Conservation (phyloP, 2,329 filamentous ascomycete genomes). For the Claviceps sp. region DNA sequence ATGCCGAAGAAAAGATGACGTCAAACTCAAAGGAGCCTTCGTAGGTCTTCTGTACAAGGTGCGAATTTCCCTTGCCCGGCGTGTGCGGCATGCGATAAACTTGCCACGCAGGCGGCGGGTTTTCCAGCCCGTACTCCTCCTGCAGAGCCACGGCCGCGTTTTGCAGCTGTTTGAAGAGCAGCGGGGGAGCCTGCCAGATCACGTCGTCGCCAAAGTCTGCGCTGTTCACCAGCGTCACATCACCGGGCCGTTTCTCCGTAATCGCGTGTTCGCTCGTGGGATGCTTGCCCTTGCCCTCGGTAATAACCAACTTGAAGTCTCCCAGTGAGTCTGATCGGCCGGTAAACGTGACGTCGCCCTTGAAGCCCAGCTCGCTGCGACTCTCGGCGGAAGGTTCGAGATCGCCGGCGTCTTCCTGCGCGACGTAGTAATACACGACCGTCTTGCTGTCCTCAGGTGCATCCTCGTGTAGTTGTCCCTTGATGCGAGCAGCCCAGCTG, state of each 20-base stretch:
- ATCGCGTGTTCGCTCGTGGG: conserved; percentile 51
- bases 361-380: conserved; percentile 35
- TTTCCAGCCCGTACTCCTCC: conserved; percentile 36
- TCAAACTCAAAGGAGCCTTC: conserved; percentile 88
- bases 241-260: conserved; percentile 54
- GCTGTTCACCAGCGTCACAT: conserved; percentile 65
- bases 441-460: conserved; percentile 56
- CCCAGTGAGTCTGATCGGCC: conserved; percentile 63
- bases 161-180: conserved; percentile 41
- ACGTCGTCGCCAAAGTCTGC: conserved; percentile 50
- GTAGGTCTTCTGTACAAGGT: conserved; percentile 85
- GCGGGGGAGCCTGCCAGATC: conserved; percentile 72
- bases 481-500: conserved; percentile 83
- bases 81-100: conserved; percentile 65
- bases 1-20: conserved; percentile 73
- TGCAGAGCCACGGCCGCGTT: conserved; percentile 36
- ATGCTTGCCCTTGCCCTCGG: conserved; percentile 52
- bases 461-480: conserved; percentile 62
- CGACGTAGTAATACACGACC: conserved; percentile 69
- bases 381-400: conserved; percentile 44
- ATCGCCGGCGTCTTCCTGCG: conserved; percentile 59
- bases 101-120: conserved; percentile 74
- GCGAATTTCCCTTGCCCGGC: conserved; percentile 62
- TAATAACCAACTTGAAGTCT: conserved; percentile 66
- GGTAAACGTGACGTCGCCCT: conserved; percentile 51